Evolutionary conservation across 2,329 filamentous ascomycete genomes (phyloP).

Genomic region (Aspergillus uvarum): DNA sequence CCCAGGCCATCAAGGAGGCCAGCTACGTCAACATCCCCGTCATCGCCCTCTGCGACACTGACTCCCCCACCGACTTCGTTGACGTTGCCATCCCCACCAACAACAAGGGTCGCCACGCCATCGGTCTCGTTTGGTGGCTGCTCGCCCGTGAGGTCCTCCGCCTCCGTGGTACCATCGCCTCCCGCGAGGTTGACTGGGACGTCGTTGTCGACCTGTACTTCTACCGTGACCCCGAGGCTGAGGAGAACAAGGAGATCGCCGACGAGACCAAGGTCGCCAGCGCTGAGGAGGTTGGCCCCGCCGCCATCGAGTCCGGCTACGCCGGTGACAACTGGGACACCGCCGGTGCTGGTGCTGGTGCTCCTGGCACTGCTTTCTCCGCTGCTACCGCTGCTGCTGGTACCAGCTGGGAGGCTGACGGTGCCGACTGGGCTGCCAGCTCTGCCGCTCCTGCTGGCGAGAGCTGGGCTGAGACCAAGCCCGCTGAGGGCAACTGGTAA

Average conservation of each 20-base stretch:
- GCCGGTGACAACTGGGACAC: conserved; percentile 82
- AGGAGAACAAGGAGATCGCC: conserved; percentile 93
- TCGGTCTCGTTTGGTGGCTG: conserved; percentile 99
- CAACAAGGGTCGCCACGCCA: conserved; percentile 99
- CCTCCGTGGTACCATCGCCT: conserved; percentile 93
- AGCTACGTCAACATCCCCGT: conserved; percentile 99
- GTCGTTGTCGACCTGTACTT: conserved; percentile 99
- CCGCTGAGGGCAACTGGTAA: conserved; percentile 44
- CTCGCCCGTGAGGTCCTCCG: conserved; percentile 99
- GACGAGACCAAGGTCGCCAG: conserved; percentile 80
- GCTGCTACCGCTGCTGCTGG: conserved; percentile 68
- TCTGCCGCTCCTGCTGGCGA: conserved; percentile 39
- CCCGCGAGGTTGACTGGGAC: conserved; percentile 96
- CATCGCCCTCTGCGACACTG: conserved; percentile 97
- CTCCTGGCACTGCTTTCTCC: conserved; percentile 64
- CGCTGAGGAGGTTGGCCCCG: conserved; percentile 79
- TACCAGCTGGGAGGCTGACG: conserved; percentile 62
- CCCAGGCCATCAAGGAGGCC: conserved; percentile 99
- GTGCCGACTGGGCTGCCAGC: conserved; percentile 55
- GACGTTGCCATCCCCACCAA: conserved; percentile 99
- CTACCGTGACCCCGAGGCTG: conserved; percentile 99
- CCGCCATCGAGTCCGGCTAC: conserved; percentile 77
- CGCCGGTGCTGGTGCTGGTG: conserved; percentile 59
- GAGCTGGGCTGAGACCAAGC: conserved; percentile 43
- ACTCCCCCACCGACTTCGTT: conserved; percentile 99